These are phyloP conservation scores for Aureobasidium uvarum DNA, from an alignment of 2,329 filamentous ascomycete species.

Conservation along the genomic window DNA sequence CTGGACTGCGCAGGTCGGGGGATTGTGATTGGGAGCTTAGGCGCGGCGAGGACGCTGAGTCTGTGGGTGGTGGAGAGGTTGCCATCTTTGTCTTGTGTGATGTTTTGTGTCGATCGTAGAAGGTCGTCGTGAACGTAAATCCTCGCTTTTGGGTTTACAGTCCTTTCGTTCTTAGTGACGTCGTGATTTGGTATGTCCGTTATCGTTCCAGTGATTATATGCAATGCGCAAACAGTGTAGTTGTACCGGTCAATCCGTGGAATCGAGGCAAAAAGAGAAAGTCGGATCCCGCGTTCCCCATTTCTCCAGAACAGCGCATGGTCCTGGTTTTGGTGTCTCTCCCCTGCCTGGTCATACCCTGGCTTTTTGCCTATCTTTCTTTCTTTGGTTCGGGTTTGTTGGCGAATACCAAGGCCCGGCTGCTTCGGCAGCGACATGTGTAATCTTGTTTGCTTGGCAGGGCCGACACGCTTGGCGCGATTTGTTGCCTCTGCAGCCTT, in stretches of 20 bases:
- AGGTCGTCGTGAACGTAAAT: no score
- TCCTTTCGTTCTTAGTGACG: neutral
- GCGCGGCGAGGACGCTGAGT: neutral
- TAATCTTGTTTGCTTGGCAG: conserved; percentile 5
- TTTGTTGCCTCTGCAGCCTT: neutral
- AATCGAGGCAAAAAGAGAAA: neutral
- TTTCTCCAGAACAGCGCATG: neutral
- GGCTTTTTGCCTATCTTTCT: neutral
- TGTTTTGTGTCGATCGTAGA: neutral
- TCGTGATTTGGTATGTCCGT: neutral
- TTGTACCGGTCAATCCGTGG: neutral
- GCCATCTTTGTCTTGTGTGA: neutral
- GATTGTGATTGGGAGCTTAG: neutral
- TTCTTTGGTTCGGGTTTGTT: no score
- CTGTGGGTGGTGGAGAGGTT: neutral
- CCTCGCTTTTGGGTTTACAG: neutral
- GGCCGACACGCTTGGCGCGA: neutral
- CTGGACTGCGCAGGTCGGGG: neutral
- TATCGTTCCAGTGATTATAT: neutral
- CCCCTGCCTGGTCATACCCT: neutral
- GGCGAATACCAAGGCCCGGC: neutral
- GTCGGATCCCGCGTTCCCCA: neutral
- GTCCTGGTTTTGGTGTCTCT: conserved; percentile 2
- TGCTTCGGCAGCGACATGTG: neutral
- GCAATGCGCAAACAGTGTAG: neutral